A percentile compares a stretch with the other conserved stretches of the same genome.
phyloP scores from a whole-genome alignment of 768 basidiomycete genomes.

The Naematelia aurantialba region DNA sequence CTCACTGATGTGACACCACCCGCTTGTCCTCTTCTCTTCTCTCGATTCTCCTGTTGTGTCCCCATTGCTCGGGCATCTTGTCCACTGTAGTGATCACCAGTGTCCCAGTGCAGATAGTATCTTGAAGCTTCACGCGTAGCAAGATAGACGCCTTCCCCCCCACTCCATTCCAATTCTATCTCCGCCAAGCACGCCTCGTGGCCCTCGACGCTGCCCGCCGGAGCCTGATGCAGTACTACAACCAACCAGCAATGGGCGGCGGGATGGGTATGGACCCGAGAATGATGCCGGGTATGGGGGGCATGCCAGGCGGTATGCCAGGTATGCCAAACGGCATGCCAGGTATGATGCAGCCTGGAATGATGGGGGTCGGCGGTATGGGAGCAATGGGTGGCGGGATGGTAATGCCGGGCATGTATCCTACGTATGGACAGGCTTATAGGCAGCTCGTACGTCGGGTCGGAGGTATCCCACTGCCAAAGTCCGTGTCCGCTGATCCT shows the following conservation, averaged over 20 bases:
- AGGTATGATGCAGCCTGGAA: constrained; percentile 13
- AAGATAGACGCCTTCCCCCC: neutral
- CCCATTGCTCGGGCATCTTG: neutral
- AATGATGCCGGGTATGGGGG: constrained; percentile 15
- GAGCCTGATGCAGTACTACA: constrained; percentile 6
- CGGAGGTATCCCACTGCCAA: neutral
- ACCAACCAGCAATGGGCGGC: neutral
- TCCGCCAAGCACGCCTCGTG: neutral
- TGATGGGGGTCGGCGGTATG: constrained; percentile 10
- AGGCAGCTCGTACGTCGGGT: constrained; percentile 18
- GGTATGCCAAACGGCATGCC: constrained; percentile 2
- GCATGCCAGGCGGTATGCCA: constrained; percentile 5
- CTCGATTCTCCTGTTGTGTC: neutral
- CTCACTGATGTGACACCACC: neutral
- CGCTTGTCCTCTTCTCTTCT: neutral
- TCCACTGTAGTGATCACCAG: neutral
- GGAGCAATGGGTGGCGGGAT: constrained; percentile 10
- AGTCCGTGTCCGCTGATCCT: neutral
- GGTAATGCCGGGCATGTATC: constrained; percentile 13
- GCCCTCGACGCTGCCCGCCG: neutral
- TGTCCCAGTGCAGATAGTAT: neutral
- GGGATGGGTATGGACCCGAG: constrained; percentile 8
- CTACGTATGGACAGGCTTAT: constrained; percentile 21
- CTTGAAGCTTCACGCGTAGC: neutral
- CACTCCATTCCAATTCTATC: constrained; percentile 8